phyloP scores from a whole-genome alignment of 2,329 filamentous ascomycete genomes.

The Lecanicillium sp. region DNA sequence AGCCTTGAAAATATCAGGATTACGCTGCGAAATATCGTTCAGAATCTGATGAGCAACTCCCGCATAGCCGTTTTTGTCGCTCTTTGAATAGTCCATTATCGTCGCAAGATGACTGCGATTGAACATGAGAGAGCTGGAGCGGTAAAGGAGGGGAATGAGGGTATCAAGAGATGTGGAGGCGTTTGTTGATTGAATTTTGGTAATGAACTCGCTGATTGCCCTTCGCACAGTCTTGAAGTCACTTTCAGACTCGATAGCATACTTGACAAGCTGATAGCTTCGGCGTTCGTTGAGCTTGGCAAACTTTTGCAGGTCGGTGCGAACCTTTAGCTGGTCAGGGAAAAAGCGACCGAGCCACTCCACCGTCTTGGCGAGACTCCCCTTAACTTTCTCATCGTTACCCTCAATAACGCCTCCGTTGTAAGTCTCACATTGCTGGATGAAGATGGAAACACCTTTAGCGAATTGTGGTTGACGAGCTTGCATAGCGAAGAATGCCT shows the following conservation, averaged over 20 bases:
- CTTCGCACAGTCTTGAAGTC: slow-evolving; percentile 89
- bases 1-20: slow-evolving; percentile 84
- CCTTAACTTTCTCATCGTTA: slow-evolving; percentile 61
- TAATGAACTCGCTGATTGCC: slow-evolving; percentile 82
- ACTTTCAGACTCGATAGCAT: slow-evolving; percentile 73
- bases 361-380: slow-evolving; percentile 63
- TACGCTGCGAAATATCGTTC: slow-evolving; percentile 82
- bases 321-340: slow-evolving; percentile 64
- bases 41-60: slow-evolving; percentile 78
- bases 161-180: slow-evolving; percentile 66
- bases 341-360: slow-evolving; percentile 66
- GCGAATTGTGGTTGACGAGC: slow-evolving; percentile 67
- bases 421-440: slow-evolving; percentile 79
- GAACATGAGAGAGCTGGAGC: slow-evolving; percentile 76
- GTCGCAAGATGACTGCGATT: slow-evolving; percentile 89
- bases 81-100: slow-evolving; percentile 81
- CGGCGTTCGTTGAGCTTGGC: slow-evolving; percentile 85
- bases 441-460: slow-evolving; percentile 64
- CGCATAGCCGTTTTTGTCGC: slow-evolving; percentile 70
- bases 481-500: slow-evolving; percentile 83
- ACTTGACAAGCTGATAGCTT: slow-evolving; percentile 81
- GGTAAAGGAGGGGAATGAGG: slow-evolving; percentile 72
- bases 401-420: slow-evolving; percentile 77
- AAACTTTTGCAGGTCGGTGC: slow-evolving; percentile 78
- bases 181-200: slow-evolving; percentile 64